Base-by-base conservation (phyloP, 2,329 filamentous ascomycete genomes). In the Sordariomycetes sp. region DNA sequence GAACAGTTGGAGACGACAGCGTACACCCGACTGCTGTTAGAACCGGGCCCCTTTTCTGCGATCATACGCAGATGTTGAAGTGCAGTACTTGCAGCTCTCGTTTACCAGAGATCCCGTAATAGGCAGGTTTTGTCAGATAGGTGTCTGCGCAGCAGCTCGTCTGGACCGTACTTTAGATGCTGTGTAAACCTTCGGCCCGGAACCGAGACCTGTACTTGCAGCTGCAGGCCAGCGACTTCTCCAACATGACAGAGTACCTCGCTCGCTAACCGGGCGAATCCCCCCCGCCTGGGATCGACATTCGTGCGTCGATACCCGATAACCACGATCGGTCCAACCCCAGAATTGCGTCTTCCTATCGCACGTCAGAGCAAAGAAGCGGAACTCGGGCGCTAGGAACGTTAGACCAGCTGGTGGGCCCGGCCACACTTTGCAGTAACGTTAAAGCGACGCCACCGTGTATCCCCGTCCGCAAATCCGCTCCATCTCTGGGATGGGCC, bases 241-340 rank as follows among this genome's bases (percentile, higher is more conserved):
- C 39, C 15, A 45, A n/a, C 13, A 6, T 5, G 15, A 20, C 10
- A 50, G 45, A 20, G 45, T 50, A 50, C 45, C 20, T 50, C 17
- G 10, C 20, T 22, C n/a, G 12, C 22, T 50, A 50, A 24, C 45
- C 10, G 45, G 20, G 45, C 22, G 10, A 10, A n/a, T 22, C 2
- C 22, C 8, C 45, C 45, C 45, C 2, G 20, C 20, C 7, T 22
- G 20, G 15, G 51, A 52, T 52, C 51, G 51, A 32, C 51, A 52
- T 25, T 32, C 3, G 25, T 34, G 28, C 51, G 13, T n/a, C 10
- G 51, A 32, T n/a, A 32, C 13, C 17, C 51, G 28, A 50, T 24
- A 52, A 52, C 51, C 51, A 28, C 12, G 51, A 52, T 52, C 51
- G 51, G 51, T 52, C 51, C 24, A 52, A 52, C 51, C 51, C 51